Percentiles rank a stretch among this genome's conserved stretches.
Conservation (phyloP, 192 early-diverging fungal genomes). For the Podochytrium sp. region DNA sequence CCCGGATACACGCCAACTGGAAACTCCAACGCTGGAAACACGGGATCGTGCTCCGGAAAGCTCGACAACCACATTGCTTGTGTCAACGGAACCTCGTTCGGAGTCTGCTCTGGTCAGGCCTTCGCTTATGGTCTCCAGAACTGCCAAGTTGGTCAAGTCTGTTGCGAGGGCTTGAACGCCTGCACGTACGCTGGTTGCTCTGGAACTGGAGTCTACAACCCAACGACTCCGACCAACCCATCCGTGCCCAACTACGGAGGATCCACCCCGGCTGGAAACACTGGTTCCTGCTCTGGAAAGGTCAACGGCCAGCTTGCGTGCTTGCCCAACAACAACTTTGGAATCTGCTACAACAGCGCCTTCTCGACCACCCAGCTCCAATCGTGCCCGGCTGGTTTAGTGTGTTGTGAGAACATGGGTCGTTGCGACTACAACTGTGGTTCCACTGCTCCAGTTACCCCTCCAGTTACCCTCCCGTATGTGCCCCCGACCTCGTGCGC, state of each 20-base stretch:
- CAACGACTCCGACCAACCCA: not conserved
- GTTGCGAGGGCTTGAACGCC: not conserved
- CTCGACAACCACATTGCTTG: conserved; percentile 24
- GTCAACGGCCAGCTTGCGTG: not conserved
- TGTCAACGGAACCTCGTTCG: not conserved
- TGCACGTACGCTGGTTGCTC: not conserved
- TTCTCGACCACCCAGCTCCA: not conserved
- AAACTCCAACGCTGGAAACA: not conserved
- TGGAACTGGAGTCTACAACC: not conserved
- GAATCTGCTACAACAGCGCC: not conserved
- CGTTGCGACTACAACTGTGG: not conserved
- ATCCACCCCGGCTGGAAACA: not conserved
- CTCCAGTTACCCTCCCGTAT: not conserved
- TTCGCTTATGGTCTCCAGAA: not conserved
- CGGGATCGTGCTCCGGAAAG: conserved; percentile 10
- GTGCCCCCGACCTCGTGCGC: not conserved
- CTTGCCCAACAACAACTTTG: not conserved
- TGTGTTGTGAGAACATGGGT: conserved; percentile 10
- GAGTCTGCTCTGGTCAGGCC: not conserved
- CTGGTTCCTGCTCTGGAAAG: conserved; percentile 6
- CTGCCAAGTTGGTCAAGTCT: not conserved
- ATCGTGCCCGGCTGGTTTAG: conserved; percentile 1
- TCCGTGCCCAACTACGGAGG: not conserved
- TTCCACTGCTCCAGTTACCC: not conserved
- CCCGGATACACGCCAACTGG: not conserved